Conservation (phyloP, 345 rosid species). For the Combretum micranthum region DNA sequence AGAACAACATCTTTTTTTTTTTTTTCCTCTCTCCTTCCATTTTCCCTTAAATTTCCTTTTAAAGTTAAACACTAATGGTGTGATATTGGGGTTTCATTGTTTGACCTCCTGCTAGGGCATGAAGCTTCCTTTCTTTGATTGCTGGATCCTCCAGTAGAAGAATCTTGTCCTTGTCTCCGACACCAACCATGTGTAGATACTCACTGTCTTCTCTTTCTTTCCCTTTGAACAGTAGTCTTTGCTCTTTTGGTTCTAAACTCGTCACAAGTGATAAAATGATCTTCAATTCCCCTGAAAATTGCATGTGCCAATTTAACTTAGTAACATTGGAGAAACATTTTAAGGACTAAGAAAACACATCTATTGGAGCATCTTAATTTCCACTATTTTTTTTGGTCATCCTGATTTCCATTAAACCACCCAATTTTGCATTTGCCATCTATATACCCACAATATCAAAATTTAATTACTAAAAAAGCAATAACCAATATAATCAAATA, state of each 20-base stretch:
- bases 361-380: neutral
- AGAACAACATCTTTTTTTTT: neutral
- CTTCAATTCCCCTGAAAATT: conserved; percentile 68
- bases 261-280: conserved; percentile 61
- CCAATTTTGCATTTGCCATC: no score
- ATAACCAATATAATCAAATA: no score
- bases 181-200: conserved; percentile 89
- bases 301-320: neutral
- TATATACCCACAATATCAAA: no score
- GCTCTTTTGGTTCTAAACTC: conserved; percentile 70
- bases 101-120: conserved; percentile 24
- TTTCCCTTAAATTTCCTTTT: no score
- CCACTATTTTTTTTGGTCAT: no score
- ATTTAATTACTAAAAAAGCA: no score
- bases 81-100: conserved; percentile 25
- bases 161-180: conserved; percentile 77
- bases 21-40: no score
- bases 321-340: neutral
- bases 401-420: no score
- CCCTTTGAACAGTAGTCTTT: conserved; percentile 81
- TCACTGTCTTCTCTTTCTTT: conserved; percentile 80
- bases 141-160: conserved; percentile 83
- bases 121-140: conserved; percentile 67
- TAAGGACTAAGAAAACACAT: neutral
- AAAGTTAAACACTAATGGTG: conserved; percentile 39